phyloP scores from a whole-genome alignment of 2,329 filamentous ascomycete genomes.

The Colletotrichum lindemuthianum region DNA sequence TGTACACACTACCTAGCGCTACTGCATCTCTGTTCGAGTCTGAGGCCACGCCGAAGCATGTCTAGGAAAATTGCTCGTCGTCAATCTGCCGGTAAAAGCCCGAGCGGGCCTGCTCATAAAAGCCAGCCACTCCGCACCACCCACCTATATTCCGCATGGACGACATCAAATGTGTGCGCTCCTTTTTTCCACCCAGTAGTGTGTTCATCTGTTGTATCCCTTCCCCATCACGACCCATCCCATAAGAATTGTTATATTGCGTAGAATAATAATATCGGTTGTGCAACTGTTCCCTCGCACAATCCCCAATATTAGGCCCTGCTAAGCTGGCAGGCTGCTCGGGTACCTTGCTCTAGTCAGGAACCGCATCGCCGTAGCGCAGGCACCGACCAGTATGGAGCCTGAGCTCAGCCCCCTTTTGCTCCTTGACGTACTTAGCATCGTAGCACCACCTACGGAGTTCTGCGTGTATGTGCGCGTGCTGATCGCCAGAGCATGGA shows the following conservation, averaged over 20 bases:
- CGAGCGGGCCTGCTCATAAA: too few species aligned
- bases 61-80: background rate
- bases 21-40: background rate
- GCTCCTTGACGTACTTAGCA: constrained; percentile 8
- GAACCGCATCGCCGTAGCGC: constrained; percentile 11
- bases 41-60: background rate
- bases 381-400: constrained; percentile 20
- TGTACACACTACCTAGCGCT: background rate
- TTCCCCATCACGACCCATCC: background rate
- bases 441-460: too few species aligned
- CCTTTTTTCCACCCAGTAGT: too few species aligned
- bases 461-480: too few species aligned
- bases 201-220: constrained; percentile 11
- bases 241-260: constrained; percentile 5
- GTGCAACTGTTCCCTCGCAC: constrained; percentile 4
- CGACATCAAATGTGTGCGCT: too few species aligned
- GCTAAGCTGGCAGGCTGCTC: constrained; percentile 13
- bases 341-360: constrained; percentile 31
- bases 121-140: too few species aligned
- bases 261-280: constrained; percentile 11
- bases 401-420: constrained; percentile 27
- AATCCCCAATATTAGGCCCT: constrained; percentile 8
- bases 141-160: too few species aligned
- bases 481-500: too few species aligned
- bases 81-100: constrained; percentile 14